Conservation (phyloP, 1,284 basidiomycete genomes). For the Moesziomyces parantarcticus region DNA sequence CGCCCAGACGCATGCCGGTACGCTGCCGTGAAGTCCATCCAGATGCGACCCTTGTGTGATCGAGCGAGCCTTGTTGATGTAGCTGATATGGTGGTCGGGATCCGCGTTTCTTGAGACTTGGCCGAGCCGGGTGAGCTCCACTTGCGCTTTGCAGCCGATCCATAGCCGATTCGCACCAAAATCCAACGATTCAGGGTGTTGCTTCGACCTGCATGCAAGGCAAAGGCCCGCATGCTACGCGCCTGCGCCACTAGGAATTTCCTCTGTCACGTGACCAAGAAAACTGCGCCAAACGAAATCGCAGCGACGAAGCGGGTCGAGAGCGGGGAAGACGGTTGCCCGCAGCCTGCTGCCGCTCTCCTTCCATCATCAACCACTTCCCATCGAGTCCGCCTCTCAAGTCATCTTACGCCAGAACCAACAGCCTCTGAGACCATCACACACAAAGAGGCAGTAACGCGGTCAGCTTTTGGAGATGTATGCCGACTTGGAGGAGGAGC, state of each 20-base stretch:
- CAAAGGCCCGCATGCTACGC: neutral
- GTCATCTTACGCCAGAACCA: neutral
- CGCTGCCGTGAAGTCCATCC: slow-evolving; percentile 62
- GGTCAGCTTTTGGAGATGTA: slow-evolving; percentile 39
- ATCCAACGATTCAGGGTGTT: neutral
- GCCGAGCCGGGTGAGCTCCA: neutral
- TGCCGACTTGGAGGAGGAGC: slow-evolving; percentile 62
- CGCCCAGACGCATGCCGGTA: slow-evolving; percentile 53
- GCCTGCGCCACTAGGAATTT: neutral
- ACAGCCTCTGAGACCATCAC: neutral
- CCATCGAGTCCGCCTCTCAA: neutral
- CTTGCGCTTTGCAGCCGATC: neutral
- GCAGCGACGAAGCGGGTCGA: neutral
- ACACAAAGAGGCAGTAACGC: no score
- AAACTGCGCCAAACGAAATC: neutral
- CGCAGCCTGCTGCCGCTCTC: no score
- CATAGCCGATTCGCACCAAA: neutral
- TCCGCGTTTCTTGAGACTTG: no score
- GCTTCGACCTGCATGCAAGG: neutral
- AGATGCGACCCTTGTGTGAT: neutral
- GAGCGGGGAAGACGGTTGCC: neutral
- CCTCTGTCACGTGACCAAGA: neutral
- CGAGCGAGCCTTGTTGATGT: neutral
- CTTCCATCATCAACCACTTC: neutral
- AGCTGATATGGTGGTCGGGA: neutral